Percentiles rank a stretch among this genome's conserved stretches.
These are phyloP conservation scores for Ogataea hybrid DNA, from an alignment of 1,139 yeast species.

Conservation along the genomic window DNA sequence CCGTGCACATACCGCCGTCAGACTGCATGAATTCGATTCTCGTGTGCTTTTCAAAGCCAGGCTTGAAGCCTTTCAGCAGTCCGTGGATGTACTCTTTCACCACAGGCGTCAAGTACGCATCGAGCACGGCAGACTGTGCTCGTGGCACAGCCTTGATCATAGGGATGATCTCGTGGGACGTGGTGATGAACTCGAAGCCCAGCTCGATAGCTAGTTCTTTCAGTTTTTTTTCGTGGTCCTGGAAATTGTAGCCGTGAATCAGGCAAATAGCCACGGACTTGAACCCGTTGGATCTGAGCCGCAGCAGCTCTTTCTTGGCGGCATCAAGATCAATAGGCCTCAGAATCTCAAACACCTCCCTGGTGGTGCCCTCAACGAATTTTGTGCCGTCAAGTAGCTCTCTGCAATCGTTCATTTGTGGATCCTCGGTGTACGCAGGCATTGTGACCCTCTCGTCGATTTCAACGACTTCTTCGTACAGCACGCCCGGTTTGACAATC, in stretches of 20 bases:
- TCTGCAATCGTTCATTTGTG: conserved; percentile 37
- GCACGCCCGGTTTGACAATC: conserved; percentile 54
- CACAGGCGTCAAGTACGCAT: conserved; percentile 10
- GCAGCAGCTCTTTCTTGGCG: conserved; percentile 12
- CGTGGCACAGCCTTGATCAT: conserved; percentile 12
- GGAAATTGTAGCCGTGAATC: conserved; percentile 11
- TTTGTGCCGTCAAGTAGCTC: conserved; percentile 9
- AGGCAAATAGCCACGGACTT: conserved; percentile 22
- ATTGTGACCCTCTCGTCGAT: conserved; percentile 71
- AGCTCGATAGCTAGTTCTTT: conserved; percentile 5
- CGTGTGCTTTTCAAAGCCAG: conserved; percentile 9
- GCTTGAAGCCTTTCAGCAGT: conserved; percentile 6
- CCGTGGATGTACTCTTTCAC: conserved; percentile 9
- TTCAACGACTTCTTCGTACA: conserved; percentile 63
- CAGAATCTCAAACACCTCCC: conserved; percentile 31
- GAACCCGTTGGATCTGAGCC: conserved; percentile 25
- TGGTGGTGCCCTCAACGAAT: conserved; percentile 15
- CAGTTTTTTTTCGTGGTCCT: conserved; percentile 8
- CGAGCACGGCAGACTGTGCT: conserved; percentile 9
- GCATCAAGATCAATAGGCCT: conserved; percentile 31
- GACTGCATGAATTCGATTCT: conserved; percentile 11
- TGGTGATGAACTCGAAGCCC: conserved; percentile 10
- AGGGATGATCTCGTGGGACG: conserved; percentile 10
- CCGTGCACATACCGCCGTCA: conserved; percentile 9
- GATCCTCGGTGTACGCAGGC: conserved; percentile 56